A percentile compares a stretch with the other conserved stretches of the same genome.
Evolutionary conservation across 148 eudicot genomes (phyloP).

Genomic region (Heliosperma pusillum): DNA sequence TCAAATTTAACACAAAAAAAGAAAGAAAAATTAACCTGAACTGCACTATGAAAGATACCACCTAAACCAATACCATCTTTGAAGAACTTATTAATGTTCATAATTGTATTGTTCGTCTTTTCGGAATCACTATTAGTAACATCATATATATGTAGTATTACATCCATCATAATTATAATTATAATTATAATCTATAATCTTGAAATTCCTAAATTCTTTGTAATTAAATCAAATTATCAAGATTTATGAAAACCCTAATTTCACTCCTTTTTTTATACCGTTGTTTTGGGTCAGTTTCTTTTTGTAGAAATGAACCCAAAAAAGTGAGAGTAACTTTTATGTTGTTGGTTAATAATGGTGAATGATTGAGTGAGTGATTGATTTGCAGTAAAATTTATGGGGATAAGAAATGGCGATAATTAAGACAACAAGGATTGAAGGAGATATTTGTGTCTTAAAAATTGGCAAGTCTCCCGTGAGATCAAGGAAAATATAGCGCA

Average conservation of each 20-base stretch:
- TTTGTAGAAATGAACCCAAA: too few species aligned
- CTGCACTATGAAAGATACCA: slow-evolving; percentile 88
- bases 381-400: too few species aligned
- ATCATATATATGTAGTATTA: slow-evolving; percentile 66
- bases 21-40: slow-evolving; percentile 48
- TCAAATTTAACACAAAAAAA: slow-evolving; percentile 7
- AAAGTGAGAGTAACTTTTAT: too few species aligned
- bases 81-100: slow-evolving; percentile 85
- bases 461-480: too few species aligned
- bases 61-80: slow-evolving; percentile 89
- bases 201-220: not conserved
- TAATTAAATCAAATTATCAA: not conserved
- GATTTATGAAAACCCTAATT: slow-evolving; percentile 9
- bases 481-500: too few species aligned
- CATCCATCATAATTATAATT: slow-evolving; percentile 47
- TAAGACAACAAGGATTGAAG: too few species aligned
- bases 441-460: too few species aligned
- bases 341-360: too few species aligned
- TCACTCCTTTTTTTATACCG: too few species aligned
- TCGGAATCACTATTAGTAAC: slow-evolving; percentile 83
- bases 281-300: too few species aligned
- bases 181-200: not conserved
- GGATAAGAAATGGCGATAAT: too few species aligned
- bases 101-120: slow-evolving; percentile 76
- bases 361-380: too few species aligned